Base-by-base conservation (phyloP, 139 green algal species). In the Tetradesmus obliquus region DNA sequence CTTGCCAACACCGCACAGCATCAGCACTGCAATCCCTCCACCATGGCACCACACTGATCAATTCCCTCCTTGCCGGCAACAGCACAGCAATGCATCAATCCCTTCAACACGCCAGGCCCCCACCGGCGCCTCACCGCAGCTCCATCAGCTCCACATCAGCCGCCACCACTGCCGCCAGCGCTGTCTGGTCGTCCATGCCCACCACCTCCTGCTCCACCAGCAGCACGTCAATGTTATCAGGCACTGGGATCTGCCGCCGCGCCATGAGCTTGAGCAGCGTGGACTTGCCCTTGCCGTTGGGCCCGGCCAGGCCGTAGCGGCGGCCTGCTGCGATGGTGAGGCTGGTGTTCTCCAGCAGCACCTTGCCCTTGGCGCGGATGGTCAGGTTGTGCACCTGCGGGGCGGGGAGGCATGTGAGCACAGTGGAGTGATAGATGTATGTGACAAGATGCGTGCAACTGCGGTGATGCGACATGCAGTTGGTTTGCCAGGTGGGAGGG, bases 231-330 rank as follows among this genome's bases (percentile, higher is more conserved):
- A 99, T 98, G 87, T 94, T 96, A 24, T 98, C 96, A 4, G 98
- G 98, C 92, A 99, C 98, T 0, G 98, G 98, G 53, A 99, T 96
- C 93, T 98, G 97, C 2, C 97, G 94, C 91, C 95, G 94, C 19
- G 98, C 98, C 91, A 99, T 94, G 85, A 99, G 95, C 81, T 98
- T 97, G 92, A 99, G 95, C 90, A 99, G 93, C 83, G 98, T 99
- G 71, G 98, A 99, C 94, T 99, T 99, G 92, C 98, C 98, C 91
- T 97, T 92, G 84, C 96, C 96, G 88, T 98, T 98, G 19, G 95
- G 94, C 5, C 95, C 95, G 1, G 95, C 93, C 60, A 97, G 92
- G 24, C 96, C 96, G 82, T 97, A 97, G 12, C 96, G 94, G 19
- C 95, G 87, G 54, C 98, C 98, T 9, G 97, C 95, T 19, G 96